Evolutionary conservation across 2,329 filamentous ascomycete genomes (phyloP).

Genomic region (Talaromyces rugulosus): DNA sequence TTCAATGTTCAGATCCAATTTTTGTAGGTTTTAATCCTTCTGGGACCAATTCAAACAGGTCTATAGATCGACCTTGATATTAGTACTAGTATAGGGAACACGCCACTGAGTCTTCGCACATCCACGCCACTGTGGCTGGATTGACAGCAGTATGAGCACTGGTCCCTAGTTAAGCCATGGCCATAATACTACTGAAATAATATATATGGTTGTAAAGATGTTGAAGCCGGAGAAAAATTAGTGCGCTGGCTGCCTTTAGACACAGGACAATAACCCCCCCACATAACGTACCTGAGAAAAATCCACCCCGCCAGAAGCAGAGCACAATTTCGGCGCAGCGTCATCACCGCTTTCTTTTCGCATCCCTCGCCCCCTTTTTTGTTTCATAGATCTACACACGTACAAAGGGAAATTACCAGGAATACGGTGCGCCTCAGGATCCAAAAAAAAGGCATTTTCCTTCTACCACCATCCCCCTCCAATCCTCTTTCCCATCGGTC

Average conservation of each 20-base stretch:
- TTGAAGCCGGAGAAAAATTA: conserved; percentile 3
- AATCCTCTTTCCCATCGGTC: conserved; percentile 11
- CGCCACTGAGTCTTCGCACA: too few relatives aligned
- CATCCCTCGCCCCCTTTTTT: neutral
- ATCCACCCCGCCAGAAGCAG: conserved; percentile 4
- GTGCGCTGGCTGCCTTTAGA: conserved; percentile 2
- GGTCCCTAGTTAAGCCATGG: too few relatives aligned
- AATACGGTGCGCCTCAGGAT: neutral
- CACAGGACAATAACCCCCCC: neutral
- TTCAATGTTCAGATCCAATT: too few relatives aligned
- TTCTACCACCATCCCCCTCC: neutral
- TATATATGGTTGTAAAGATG: neutral
- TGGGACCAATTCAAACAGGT: too few relatives aligned
- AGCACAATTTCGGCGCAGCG: neutral
- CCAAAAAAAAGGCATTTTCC: neutral
- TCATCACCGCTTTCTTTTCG: neutral
- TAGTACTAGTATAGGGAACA: too few relatives aligned
- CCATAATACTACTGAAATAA: neutral
- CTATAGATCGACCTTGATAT: too few relatives aligned
- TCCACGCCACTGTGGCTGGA: too few relatives aligned
- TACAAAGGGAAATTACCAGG: too few relatives aligned
- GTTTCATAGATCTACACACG: neutral
- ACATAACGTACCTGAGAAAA: conserved; percentile 7
- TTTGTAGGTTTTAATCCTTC: too few relatives aligned
- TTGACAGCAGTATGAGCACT: too few relatives aligned